phyloP scores from a whole-genome alignment of 208 protist genomes.

The Trypanosoma scelopori region DNA sequence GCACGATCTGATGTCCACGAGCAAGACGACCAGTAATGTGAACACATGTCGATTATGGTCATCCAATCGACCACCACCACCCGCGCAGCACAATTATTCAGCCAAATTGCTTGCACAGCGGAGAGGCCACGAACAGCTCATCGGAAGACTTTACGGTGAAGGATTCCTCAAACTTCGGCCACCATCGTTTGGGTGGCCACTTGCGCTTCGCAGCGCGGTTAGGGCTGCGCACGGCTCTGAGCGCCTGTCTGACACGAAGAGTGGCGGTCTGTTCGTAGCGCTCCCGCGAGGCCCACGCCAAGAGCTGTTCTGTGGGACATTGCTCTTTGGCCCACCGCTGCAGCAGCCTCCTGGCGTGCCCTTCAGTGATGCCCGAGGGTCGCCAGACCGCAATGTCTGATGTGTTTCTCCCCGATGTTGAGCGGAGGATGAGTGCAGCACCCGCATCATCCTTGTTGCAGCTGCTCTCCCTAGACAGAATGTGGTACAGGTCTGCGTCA shows the following conservation, averaged over 20 bases:
- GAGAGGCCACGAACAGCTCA: conserved; percentile 38
- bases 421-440: conserved; percentile 1
- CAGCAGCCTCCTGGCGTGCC: conserved; percentile 20
- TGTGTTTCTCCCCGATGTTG: neutral
- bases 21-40: neutral
- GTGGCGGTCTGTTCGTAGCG: conserved; percentile 42
- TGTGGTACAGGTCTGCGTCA: neutral
- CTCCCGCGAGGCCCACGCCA: conserved; percentile 48
- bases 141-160: conserved; percentile 33
- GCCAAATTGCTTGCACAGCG: conserved; percentile 24
- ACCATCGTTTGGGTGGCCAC: conserved; percentile 36
- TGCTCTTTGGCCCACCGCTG: conserved; percentile 12
- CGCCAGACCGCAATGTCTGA: conserved; percentile 11
- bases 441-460: neutral
- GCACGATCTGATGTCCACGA: neutral
- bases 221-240: conserved; percentile 25
- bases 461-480: neutral
- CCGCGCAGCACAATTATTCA: neutral
- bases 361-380: conserved; percentile 26
- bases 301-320: conserved; percentile 34
- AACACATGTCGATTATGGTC: neutral
- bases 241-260: conserved; percentile 20
- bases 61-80: neutral
- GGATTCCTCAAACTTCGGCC: conserved; percentile 39
- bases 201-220: conserved; percentile 37